A percentile compares a stretch with the other conserved stretches of the same genome.
phyloP scores from a whole-genome alignment of 495 filamentous ascomycete species.

The Penicillium coffeae region DNA sequence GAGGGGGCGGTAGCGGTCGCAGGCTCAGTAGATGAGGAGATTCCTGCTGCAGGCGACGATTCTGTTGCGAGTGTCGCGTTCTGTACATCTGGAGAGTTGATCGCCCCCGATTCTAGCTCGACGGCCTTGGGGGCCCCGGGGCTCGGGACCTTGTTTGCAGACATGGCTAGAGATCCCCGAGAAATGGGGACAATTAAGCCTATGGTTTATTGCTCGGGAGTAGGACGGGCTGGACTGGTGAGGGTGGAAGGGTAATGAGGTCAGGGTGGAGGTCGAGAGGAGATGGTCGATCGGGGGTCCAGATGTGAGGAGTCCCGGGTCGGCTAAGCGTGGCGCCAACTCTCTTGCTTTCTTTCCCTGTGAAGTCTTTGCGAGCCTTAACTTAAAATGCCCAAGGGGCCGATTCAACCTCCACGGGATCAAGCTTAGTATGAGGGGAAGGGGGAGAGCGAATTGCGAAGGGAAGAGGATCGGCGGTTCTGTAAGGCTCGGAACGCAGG shows the following conservation, averaged over 20 bases:
- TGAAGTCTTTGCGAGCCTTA: background rate
- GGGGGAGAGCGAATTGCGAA: background rate
- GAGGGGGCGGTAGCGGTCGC: conserved; percentile 10
- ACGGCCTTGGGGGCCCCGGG: conserved; percentile 15
- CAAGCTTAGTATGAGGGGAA: background rate
- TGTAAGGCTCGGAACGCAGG: background rate
- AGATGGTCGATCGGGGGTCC: conserved; percentile 6
- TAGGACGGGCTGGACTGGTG: background rate
- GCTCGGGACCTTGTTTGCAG: conserved; percentile 24
- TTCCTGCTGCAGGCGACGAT: conserved; percentile 3
- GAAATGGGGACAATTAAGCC: conserved; percentile 14
- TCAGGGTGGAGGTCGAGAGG: conserved; percentile 5
- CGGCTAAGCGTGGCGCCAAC: conserved; percentile 16
- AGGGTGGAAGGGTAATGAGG: conserved; percentile 6
- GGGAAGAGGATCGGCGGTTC: background rate
- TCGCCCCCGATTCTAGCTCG: conserved; percentile 17
- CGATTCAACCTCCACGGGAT: background rate
- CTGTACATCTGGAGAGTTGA: conserved; percentile 13
- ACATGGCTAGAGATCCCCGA: conserved; percentile 20
- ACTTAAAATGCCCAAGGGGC: background rate
- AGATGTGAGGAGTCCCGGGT: conserved; percentile 20
- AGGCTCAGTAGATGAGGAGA: background rate
- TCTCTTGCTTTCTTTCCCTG: background rate
- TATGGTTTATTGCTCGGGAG: background rate
- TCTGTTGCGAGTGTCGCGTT: conserved; percentile 9